A percentile compares a stretch with the other conserved stretches of the same genome.
Conservation (phyloP, 495 filamentous ascomycete genomes). For the Neurospora sp. region DNA sequence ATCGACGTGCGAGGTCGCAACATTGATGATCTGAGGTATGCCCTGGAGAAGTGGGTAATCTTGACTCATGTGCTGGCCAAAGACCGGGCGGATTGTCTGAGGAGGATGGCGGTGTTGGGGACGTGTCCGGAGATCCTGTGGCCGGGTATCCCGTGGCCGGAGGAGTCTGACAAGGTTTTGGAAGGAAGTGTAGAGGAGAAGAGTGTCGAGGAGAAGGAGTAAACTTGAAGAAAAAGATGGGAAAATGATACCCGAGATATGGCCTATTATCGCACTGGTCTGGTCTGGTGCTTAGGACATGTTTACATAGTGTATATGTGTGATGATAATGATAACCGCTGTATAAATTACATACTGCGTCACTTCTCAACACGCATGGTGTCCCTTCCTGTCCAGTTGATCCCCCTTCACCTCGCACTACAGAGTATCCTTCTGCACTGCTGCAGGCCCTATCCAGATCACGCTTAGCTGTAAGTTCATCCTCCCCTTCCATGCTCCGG, state of each 20-base stretch:
- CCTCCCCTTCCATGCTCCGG: no score
- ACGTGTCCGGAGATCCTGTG: constrained; percentile 1
- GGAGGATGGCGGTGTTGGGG: constrained; percentile 5
- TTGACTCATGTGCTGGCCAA: constrained; percentile 6
- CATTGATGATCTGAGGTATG: constrained; percentile 16
- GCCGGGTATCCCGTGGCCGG: neutral
- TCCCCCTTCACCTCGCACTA: no score
- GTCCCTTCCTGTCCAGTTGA: no score
- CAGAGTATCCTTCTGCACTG: no score
- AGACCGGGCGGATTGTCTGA: constrained; percentile 2
- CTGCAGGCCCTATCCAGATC: no score
- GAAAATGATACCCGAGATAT: neutral
- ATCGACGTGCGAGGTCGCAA: constrained; percentile 22
- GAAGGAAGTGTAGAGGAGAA: neutral
- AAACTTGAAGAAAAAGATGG: neutral
- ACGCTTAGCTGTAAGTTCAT: no score
- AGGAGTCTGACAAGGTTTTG: constrained; percentile 1
- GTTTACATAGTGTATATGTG: neutral
- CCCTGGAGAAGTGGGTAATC: constrained; percentile 26
- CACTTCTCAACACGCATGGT: no score
- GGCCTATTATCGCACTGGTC: neutral
- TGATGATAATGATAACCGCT: neutral
- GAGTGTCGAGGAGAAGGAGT: neutral
- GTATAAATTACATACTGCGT: no score
- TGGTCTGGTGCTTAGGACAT: neutral